These are phyloP conservation scores for Mortierella sp. DNA, from an alignment of 371 early-diverging fungal genomes.

Conservation along the genomic window DNA sequence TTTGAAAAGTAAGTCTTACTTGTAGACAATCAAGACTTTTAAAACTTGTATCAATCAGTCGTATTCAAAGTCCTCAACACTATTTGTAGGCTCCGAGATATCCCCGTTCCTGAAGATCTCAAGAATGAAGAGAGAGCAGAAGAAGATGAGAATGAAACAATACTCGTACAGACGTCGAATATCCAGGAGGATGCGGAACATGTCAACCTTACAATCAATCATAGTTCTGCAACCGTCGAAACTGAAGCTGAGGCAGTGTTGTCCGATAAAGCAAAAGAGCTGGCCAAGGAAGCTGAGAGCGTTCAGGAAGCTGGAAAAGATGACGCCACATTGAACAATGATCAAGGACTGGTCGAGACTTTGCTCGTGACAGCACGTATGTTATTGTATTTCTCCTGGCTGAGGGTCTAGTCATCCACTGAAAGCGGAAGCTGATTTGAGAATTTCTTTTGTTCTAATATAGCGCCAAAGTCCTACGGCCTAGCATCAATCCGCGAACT, in stretches of 20 bases:
- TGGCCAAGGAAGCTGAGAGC: slow-evolving; percentile 6
- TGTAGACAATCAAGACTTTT: background rate
- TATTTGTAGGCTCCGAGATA: slow-evolving; percentile 29
- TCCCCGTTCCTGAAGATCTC: slow-evolving; percentile 24
- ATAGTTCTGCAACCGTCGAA: slow-evolving; percentile 34
- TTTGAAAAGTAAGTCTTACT: slow-evolving; percentile 68
- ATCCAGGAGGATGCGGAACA: slow-evolving; percentile 31
- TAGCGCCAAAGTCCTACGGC: slow-evolving; percentile 73
- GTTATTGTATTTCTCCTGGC: background rate
- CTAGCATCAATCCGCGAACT: slow-evolving; percentile 91
- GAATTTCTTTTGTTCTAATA: background rate
- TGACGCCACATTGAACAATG: slow-evolving; percentile 17
- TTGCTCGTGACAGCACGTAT: slow-evolving; percentile 28
- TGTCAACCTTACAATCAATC: slow-evolving; percentile 38
- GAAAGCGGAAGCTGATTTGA: background rate
- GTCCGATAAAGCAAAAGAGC: slow-evolving; percentile 16
- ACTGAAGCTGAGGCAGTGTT: slow-evolving; percentile 34
- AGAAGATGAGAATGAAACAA: slow-evolving; percentile 29
- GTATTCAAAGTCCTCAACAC: background rate
- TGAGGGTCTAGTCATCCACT: background rate
- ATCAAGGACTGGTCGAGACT: slow-evolving; percentile 9
- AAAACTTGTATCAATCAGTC: too few relatives aligned
- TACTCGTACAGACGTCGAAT: slow-evolving; percentile 37
- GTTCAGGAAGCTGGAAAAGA: slow-evolving; percentile 24
- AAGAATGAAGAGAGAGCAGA: slow-evolving; percentile 8